Evolutionary conservation across 2,329 filamentous ascomycete genomes (phyloP).

Genomic region (Parastagonospora avenae): DNA sequence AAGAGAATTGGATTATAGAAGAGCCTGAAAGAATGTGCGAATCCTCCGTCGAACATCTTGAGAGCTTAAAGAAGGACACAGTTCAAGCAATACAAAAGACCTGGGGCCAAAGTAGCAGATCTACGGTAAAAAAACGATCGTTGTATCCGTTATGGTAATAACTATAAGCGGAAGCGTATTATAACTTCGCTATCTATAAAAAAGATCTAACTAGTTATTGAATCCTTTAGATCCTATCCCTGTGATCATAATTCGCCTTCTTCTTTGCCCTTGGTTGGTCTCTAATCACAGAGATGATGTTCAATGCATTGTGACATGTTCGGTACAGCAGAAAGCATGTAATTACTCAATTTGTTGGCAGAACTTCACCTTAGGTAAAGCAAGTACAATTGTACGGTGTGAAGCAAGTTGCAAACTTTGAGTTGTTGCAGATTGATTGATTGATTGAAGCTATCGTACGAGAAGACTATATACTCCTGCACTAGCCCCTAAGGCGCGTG

Average conservation of each 20-base stretch:
- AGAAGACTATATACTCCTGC: too few relatives aligned
- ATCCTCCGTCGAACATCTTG: neutral
- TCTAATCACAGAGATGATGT: neutral
- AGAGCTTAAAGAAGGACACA: neutral
- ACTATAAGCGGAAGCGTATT: neutral
- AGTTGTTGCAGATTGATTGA: too few relatives aligned
- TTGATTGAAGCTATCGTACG: too few relatives aligned
- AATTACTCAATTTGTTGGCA: too few relatives aligned
- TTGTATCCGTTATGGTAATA: neutral
- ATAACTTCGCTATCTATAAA: neutral
- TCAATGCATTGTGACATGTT: neutral
- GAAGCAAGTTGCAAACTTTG: too few relatives aligned
- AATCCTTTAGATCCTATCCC: constrained; percentile 5
- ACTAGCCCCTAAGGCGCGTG: too few relatives aligned
- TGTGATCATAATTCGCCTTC: neutral
- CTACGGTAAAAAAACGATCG: neutral
- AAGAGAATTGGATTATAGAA: constrained; percentile 14
- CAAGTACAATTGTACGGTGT: too few relatives aligned
- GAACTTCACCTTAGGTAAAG: too few relatives aligned
- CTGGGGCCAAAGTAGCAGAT: neutral
- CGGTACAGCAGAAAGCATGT: neutral
- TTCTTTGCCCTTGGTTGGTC: constrained; percentile 5
- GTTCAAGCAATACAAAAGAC: neutral
- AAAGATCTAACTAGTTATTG: neutral
- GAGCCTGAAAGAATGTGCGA: neutral